Percentiles rank a stretch among this genome's conserved stretches.
These are phyloP conservation scores for Rutstroemia sp. DNA, from an alignment of 2,329 filamentous ascomycete species.

Conservation along the genomic window DNA sequence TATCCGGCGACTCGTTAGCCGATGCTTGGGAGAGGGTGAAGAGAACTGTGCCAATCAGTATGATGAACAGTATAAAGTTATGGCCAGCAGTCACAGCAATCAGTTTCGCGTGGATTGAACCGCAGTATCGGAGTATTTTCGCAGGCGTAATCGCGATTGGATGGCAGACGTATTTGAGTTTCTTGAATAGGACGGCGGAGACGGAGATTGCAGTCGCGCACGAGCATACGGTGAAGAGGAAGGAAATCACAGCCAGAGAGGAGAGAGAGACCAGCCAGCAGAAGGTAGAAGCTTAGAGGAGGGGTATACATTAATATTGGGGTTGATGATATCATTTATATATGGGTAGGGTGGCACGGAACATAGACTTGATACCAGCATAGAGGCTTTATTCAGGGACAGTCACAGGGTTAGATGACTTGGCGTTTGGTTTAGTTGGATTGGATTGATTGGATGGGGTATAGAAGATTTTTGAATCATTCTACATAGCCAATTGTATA, in stretches of 20 bases:
- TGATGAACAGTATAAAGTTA: slow-evolving; percentile 73
- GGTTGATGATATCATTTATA: not conserved
- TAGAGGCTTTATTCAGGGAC: not conserved
- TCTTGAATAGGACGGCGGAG: slow-evolving; percentile 69
- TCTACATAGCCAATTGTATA: no score
- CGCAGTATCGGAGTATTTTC: slow-evolving; percentile 76
- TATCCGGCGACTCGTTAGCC: slow-evolving; percentile 56
- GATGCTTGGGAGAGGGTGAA: slow-evolving; percentile 65
- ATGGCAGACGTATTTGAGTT: slow-evolving; percentile 88
- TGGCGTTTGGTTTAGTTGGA: not conserved
- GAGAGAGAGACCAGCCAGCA: not conserved
- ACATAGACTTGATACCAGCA: not conserved
- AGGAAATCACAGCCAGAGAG: not conserved
- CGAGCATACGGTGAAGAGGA: not conserved
- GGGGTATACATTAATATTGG: not conserved
- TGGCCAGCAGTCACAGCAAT: slow-evolving; percentile 87
- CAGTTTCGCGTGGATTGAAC: slow-evolving; percentile 74
- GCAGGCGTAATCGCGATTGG: slow-evolving; percentile 72
- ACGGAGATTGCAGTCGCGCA: slow-evolving; percentile 31
- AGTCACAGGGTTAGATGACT: not conserved
- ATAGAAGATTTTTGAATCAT: not conserved
- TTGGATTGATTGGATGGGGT: not conserved
- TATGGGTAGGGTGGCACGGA: not conserved
- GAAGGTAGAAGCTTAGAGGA: not conserved
- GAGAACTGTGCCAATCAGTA: slow-evolving; percentile 68